A percentile compares a stretch with the other conserved stretches of the same genome.
phyloP scores from a whole-genome alignment of 108 stramenopile species.

The Cyclotella cryptica region DNA sequence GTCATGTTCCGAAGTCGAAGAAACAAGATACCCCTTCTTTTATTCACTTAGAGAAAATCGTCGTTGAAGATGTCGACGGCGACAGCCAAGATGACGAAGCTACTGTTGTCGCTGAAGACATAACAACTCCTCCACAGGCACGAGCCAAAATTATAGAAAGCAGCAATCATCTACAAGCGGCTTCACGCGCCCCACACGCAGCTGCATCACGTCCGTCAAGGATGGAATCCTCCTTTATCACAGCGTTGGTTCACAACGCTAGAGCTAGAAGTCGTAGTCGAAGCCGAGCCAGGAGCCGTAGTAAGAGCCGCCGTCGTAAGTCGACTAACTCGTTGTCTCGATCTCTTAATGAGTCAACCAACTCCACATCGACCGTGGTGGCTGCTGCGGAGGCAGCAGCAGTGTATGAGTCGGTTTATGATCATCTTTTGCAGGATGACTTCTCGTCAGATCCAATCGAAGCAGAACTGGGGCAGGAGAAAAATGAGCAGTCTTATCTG shows the following conservation, averaged over 20 bases:
- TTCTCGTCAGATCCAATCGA: no score
- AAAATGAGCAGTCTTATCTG: no score
- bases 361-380: not conserved
- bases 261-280: constrained; percentile 11
- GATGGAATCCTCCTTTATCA: constrained; percentile 14
- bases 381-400: not conserved
- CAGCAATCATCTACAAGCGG: not conserved
- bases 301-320: not conserved
- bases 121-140: not conserved
- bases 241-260: constrained; percentile 27
- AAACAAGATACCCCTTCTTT: not conserved
- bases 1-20: not conserved
- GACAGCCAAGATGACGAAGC: constrained; percentile 3
- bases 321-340: not conserved
- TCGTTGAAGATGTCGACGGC: constrained; percentile 8
- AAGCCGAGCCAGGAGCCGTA: constrained; percentile 3
- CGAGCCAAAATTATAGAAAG: not conserved
- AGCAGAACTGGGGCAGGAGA: no score
- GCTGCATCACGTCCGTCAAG: not conserved
- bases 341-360: not conserved
- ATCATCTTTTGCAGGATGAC: no score
- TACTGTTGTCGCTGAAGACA: not conserved
- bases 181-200: not conserved
- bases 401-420: no score
- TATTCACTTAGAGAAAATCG: not conserved